phyloP scores from a whole-genome alignment of 148 eudicot species.

The Arctostaphylos glauca region DNA sequence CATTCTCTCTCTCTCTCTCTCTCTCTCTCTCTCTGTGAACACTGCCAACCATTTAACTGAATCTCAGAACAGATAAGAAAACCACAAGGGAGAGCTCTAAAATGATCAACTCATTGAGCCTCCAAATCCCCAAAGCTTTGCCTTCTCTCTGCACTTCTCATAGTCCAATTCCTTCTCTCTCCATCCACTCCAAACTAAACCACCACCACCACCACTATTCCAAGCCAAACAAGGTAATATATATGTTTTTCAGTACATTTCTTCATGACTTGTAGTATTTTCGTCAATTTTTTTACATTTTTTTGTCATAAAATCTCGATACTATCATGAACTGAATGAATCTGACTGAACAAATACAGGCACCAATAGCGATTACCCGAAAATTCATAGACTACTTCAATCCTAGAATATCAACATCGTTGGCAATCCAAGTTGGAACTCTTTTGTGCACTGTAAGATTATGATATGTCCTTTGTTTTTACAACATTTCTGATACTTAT shows the following conservation, averaged over 20 bases:
- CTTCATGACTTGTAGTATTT: neutral
- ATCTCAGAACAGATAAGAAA: conserved; percentile 27
- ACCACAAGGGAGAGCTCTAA: conserved; percentile 10
- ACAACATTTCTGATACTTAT: neutral
- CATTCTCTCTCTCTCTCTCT: too few species aligned
- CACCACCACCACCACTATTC: conserved; percentile 24
- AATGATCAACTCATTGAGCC: conserved; percentile 55
- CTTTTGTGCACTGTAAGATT: conserved; percentile 53
- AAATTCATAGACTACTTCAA: conserved; percentile 17
- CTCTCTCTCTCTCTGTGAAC: neutral
- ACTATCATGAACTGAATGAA: neutral
- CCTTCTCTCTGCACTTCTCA: conserved; percentile 48
- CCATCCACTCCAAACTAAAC: conserved; percentile 31
- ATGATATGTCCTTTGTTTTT: neutral
- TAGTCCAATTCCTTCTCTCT: conserved; percentile 18
- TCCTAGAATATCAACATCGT: conserved; percentile 21
- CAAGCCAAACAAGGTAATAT: conserved; percentile 23
- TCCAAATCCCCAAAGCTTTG: conserved; percentile 57
- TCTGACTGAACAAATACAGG: conserved; percentile 23
- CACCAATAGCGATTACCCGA: conserved; percentile 10
- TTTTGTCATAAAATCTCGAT: neutral
- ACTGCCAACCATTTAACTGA: neutral
- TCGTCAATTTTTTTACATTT: neutral
- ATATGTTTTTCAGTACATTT: neutral
- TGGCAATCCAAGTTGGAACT: conserved; percentile 49